Percentiles rank a stretch among this genome's conserved stretches.
Conservation (phyloP, 495 filamentous ascomycete genomes). For the Aspergillus avenaceus region DNA sequence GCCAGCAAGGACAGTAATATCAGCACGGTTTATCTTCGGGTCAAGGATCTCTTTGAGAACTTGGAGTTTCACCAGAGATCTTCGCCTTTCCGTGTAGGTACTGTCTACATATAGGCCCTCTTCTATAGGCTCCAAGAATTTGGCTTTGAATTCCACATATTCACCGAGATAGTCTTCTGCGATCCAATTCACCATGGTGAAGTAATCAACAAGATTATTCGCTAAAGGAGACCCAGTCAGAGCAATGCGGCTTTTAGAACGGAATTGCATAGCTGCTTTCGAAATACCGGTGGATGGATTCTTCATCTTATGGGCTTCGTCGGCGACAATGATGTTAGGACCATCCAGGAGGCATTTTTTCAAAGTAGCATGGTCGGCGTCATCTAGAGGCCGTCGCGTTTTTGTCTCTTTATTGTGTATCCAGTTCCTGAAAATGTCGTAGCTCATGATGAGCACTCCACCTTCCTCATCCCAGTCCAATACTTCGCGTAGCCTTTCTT, state of each 20-base stretch:
- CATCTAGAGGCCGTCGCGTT: constrained; percentile 19
- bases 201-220: constrained; percentile 81
- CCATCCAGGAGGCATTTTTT: constrained; percentile 48
- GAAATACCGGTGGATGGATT: constrained; percentile 52
- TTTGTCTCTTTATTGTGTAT: constrained; percentile 32
- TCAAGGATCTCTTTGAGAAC: constrained; percentile 67
- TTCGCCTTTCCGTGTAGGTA: constrained; percentile 44
- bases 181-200: constrained; percentile 84
- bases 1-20: constrained; percentile 59
- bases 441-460: constrained; percentile 73
- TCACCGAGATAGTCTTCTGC: constrained; percentile 72
- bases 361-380: constrained; percentile 32
- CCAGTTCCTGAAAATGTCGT: constrained; percentile 57
- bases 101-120: constrained; percentile 67
- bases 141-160: constrained; percentile 56
- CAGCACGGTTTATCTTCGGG: constrained; percentile 75
- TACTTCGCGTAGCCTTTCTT: constrained; percentile 42
- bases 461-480: constrained; percentile 58
- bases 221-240: constrained; percentile 83
- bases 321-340: constrained; percentile 75
- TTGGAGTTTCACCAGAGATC: constrained; percentile 59
- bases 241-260: constrained; percentile 71
- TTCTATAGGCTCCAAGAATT: constrained; percentile 70
- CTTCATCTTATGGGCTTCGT: constrained; percentile 84
- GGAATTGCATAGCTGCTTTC: constrained; percentile 50